Evolutionary conservation across 805 yeast species (phyloP).

Genomic region (Ogataea allantospora): DNA sequence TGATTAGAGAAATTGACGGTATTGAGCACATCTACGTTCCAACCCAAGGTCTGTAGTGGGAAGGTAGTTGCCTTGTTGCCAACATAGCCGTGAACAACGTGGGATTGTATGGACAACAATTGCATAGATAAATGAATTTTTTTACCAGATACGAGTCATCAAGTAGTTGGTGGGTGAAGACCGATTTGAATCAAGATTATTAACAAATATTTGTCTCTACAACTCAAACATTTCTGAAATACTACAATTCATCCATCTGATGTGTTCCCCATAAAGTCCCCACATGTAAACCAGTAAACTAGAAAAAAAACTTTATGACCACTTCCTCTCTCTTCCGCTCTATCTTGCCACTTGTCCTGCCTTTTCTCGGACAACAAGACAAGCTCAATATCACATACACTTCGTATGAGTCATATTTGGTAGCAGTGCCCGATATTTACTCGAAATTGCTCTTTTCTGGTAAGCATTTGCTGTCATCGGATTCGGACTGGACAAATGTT

Average conservation of each 20-base stretch:
- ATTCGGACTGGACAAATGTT: slow-evolving; percentile 37
- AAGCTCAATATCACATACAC: slow-evolving; percentile 34
- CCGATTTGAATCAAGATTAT: no score
- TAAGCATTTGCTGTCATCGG: slow-evolving; percentile 34
- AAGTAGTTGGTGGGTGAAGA: no score
- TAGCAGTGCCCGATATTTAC: slow-evolving; percentile 38
- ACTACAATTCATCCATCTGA: no score
- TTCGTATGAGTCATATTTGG: slow-evolving; percentile 30
- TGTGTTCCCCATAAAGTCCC: no score
- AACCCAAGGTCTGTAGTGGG: slow-evolving; percentile 61
- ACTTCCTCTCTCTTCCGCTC: slow-evolving; percentile 21
- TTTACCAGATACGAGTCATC: no score
- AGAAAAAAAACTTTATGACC: slow-evolving; percentile 2
- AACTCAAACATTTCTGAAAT: no score
- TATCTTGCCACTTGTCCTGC: slow-evolving; percentile 21
- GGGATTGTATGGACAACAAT: slow-evolving; percentile 61
- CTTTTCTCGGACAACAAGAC: slow-evolving; percentile 40
- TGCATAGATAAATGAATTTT: slow-evolving; percentile 1
- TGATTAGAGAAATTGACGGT: slow-evolving; percentile 69
- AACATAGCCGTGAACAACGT: slow-evolving; percentile 72
- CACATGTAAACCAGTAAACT: no score
- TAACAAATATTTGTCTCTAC: no score
- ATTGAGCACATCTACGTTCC: slow-evolving; percentile 68
- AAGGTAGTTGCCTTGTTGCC: slow-evolving; percentile 68
- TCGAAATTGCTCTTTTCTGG: slow-evolving; percentile 35